phyloP scores from a whole-genome alignment of 306 rosid genomes.

The Clitoria ternatea region DNA sequence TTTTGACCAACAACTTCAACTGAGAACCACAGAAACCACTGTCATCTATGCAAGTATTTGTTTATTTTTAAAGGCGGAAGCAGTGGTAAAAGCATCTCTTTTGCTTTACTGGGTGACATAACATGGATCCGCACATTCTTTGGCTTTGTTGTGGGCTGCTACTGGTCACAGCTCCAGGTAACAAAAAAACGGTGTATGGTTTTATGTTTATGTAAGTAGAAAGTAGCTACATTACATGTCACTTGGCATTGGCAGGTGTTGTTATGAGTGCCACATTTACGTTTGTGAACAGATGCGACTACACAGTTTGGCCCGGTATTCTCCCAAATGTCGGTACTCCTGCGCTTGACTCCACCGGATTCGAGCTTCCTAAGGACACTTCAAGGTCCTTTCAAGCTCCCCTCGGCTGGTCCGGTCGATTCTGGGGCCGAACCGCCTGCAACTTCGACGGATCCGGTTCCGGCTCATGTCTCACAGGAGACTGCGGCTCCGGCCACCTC shows the following conservation, averaged over 20 bases:
- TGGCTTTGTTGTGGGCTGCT: neutral
- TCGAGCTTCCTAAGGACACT: conserved; percentile 69
- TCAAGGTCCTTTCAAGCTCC: conserved; percentile 72
- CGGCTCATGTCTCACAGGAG: conserved; percentile 78
- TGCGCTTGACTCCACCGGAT: conserved; percentile 66
- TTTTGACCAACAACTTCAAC: no score
- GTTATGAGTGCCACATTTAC: conserved; percentile 58
- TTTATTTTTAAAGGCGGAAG: no score
- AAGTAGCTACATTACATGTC: no score
- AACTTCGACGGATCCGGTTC: conserved; percentile 63
- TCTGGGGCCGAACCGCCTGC: conserved; percentile 87
- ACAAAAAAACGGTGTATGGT: neutral
- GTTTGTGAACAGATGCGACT: conserved; percentile 67
- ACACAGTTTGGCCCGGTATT: conserved; percentile 92
- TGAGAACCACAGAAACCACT: no score
- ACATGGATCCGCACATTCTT: neutral
- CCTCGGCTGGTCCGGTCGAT: conserved; percentile 93
- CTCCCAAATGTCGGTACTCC: conserved; percentile 82
- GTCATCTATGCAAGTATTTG: no score
- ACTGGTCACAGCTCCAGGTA: neutral
- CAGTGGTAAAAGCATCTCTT: no score
- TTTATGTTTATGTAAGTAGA: no score
- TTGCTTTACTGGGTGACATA: no score
- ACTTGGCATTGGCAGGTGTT: conserved; percentile 1
- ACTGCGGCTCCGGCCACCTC: conserved; percentile 76